Evolutionary conservation across 2,329 filamentous ascomycete species (phyloP).

Genomic region (Emydomyces testavorans): DNA sequence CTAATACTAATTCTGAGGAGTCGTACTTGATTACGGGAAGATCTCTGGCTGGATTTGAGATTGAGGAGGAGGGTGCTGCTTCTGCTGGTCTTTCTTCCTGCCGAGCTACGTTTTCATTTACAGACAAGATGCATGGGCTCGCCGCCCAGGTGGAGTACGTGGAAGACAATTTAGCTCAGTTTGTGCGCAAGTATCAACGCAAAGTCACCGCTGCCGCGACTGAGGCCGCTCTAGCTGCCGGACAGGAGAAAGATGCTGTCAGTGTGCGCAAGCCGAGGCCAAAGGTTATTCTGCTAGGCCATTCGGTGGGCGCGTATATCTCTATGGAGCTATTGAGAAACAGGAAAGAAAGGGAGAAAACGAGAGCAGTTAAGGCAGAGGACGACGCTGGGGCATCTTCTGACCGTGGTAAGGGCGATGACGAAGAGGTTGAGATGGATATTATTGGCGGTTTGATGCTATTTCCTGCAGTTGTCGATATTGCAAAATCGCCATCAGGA

Average conservation of each 20-base stretch:
- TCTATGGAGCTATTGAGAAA: slow-evolving; percentile 55
- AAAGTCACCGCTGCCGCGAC: slow-evolving; percentile 3
- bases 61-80: slow-evolving; percentile 12
- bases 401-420: slow-evolving; percentile 15
- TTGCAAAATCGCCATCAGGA: slow-evolving; percentile 52
- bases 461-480: slow-evolving; percentile 64
- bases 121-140: slow-evolving; percentile 27
- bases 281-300: slow-evolving; percentile 55
- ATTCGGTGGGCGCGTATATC: slow-evolving; percentile 65
- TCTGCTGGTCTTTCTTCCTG: background rate
- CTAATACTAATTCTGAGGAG: slow-evolving; percentile 9
- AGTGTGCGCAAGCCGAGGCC: slow-evolving; percentile 13
- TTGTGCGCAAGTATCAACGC: slow-evolving; percentile 24
- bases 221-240: background rate
- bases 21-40: slow-evolving; percentile 6
- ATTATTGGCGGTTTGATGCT: slow-evolving; percentile 49
- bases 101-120: background rate
- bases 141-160: slow-evolving; percentile 42
- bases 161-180: slow-evolving; percentile 32
- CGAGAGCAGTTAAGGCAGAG: background rate
- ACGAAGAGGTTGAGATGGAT: slow-evolving; percentile 24
- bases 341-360: slow-evolving; percentile 33
- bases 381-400: background rate
- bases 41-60: slow-evolving; percentile 24
- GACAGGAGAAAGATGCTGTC: slow-evolving; percentile 2